Conservation (phyloP, 371 early-diverging fungal genomes). For the Rhizopus arrhizus region DNA sequence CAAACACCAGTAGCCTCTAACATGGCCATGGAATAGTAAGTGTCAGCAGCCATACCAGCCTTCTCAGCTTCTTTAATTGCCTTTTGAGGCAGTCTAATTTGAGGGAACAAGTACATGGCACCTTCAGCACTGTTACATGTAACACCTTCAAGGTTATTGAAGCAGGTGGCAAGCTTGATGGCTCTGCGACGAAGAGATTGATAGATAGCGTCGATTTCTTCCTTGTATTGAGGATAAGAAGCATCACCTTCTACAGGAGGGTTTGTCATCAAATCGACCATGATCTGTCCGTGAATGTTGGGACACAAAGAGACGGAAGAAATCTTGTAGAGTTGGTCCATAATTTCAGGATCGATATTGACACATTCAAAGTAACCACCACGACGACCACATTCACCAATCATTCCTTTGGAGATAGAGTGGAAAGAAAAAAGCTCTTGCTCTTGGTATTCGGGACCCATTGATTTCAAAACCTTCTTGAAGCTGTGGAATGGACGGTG, state of each 20-base stretch:
- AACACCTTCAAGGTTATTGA: constrained; percentile 86
- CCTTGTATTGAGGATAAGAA: constrained; percentile 74
- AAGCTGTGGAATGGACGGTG: constrained; percentile 87
- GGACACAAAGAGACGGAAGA: constrained; percentile 92
- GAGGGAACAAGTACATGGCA: constrained; percentile 96
- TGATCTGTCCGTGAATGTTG: constrained; percentile 81
- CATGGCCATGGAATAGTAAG: constrained; percentile 82
- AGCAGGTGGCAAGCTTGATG: constrained; percentile 71
- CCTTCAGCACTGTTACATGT: constrained; percentile 88
- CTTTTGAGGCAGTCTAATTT: constrained; percentile 71
- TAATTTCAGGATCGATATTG: constrained; percentile 72
- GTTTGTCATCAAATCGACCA: constrained; percentile 91
- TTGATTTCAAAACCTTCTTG: constrained; percentile 79
- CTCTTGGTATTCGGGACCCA: constrained; percentile 26
- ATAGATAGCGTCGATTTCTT: constrained; percentile 78
- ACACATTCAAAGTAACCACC: constrained; percentile 97
- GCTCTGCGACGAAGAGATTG: constrained; percentile 84
- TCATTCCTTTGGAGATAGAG: constrained; percentile 95
- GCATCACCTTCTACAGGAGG: constrained; percentile 84
- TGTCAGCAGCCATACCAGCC: constrained; percentile 75
- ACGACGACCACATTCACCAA: constrained; percentile 98
- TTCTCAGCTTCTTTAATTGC: constrained; percentile 74
- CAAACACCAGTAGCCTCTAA: constrained; percentile 86
- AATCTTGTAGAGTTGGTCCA: constrained; percentile 90
- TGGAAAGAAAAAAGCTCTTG: constrained; percentile 94